phyloP scores from a whole-genome alignment of 2,329 filamentous ascomycete genomes.

The Colletotrichum cuscutae region DNA sequence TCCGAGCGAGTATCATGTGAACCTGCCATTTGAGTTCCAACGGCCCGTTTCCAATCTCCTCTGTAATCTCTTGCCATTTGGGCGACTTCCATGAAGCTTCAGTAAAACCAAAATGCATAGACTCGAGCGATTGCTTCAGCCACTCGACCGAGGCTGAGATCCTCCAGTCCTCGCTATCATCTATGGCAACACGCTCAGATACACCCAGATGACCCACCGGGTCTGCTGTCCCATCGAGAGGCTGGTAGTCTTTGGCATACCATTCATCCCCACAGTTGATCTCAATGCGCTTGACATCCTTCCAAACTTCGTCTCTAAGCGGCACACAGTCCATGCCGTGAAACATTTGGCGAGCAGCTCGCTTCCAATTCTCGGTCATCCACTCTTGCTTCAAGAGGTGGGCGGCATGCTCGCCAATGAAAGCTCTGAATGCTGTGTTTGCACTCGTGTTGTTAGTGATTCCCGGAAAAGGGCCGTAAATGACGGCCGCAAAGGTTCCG shows the following conservation, averaged over 20 bases:
- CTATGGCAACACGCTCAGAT: neutral
- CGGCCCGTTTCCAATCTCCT: neutral
- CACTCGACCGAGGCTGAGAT: slow-evolving; percentile 17
- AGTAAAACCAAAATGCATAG: slow-evolving; percentile 19
- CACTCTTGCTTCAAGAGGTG: slow-evolving; percentile 2
- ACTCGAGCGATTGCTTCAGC: slow-evolving; percentile 25
- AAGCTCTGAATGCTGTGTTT: slow-evolving; percentile 5
- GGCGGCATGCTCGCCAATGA: slow-evolving; percentile 7
- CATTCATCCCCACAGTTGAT: slow-evolving; percentile 16
- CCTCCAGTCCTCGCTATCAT: slow-evolving; percentile 15
- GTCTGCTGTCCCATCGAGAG: slow-evolving; percentile 1
- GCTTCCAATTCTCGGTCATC: slow-evolving; percentile 20
- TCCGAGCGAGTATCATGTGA: slow-evolving; percentile 19
- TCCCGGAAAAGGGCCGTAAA: slow-evolving; percentile 18
- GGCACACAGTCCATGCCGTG: slow-evolving; percentile 17
- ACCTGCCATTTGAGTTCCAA: slow-evolving; percentile 25
- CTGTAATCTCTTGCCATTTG: slow-evolving; percentile 1
- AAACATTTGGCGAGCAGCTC: slow-evolving; percentile 21
- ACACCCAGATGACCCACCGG: neutral
- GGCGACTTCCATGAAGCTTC: slow-evolving; percentile 18
- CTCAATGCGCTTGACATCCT: slow-evolving; percentile 21
- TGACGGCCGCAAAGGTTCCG: slow-evolving; percentile 18
- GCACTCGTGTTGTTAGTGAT: slow-evolving; percentile 12
- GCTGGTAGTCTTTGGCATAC: slow-evolving; percentile 17
- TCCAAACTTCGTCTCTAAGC: slow-evolving; percentile 2